Percentiles rank a stretch among this genome's conserved stretches.
These are phyloP conservation scores for Aspergillus piperis DNA, from an alignment of 2,329 filamentous ascomycete species.

Conservation along the genomic window DNA sequence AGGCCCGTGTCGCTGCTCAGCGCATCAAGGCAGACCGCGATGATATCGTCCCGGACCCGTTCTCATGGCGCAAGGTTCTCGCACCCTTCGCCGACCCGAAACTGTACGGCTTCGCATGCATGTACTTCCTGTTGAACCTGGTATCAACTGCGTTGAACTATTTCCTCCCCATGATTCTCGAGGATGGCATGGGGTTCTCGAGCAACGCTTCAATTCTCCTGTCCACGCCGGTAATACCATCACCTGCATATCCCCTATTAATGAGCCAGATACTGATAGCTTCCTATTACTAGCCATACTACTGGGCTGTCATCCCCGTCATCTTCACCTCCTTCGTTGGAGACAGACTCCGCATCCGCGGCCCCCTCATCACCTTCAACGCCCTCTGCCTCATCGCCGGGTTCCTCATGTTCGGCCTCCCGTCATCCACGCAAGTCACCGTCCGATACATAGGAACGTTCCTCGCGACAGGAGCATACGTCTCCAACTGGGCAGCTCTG, in stretches of 20 bases:
- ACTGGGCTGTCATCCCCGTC: conserved; percentile 66
- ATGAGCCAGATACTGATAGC: background rate
- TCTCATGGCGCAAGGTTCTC: conserved; percentile 58
- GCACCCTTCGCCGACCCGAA: conserved; percentile 61
- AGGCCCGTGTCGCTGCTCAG: conserved; percentile 57
- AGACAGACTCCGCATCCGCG: conserved; percentile 62
- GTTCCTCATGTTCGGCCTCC: conserved; percentile 67
- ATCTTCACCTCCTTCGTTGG: conserved; percentile 63
- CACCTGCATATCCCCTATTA: background rate
- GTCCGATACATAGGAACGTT: conserved; percentile 67
- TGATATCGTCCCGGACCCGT: conserved; percentile 59
- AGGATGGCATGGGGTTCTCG: conserved; percentile 58
- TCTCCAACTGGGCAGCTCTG: conserved; percentile 69
- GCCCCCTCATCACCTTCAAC: conserved; percentile 67
- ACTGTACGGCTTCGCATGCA: conserved; percentile 63
- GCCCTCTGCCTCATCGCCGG: conserved; percentile 62
- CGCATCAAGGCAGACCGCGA: conserved; percentile 64
- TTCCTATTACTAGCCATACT: conserved; percentile 55
- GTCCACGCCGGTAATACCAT: conserved; percentile 54
- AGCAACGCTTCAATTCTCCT: conserved; percentile 60
- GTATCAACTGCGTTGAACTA: conserved; percentile 67
- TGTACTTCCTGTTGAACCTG: conserved; percentile 68
- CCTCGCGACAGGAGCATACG: conserved; percentile 67
- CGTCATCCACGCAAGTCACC: conserved; percentile 53
- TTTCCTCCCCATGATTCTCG: conserved; percentile 63